Evolutionary conservation across 305 asterid species (phyloP).

Genomic region (Solanum aculeatissimum): DNA sequence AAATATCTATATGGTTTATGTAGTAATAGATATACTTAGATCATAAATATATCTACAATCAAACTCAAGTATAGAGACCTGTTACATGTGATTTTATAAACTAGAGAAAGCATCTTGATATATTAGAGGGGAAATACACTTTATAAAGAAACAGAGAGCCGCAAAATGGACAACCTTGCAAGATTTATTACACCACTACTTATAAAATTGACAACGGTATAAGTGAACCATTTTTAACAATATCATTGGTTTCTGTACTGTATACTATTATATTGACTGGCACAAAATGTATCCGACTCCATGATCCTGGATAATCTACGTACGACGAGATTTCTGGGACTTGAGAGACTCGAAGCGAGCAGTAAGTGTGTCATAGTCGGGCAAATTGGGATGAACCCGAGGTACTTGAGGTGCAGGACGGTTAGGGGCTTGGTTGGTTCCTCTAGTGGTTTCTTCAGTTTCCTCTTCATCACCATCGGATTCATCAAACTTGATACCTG

Average conservation of each 20-base stretch:
- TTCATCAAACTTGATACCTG: slow-evolving; percentile 40
- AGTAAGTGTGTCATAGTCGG: slow-evolving; percentile 71
- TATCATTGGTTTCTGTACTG: not conserved
- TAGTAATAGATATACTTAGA: not conserved
- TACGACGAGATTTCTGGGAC: slow-evolving; percentile 23
- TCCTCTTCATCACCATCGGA: slow-evolving; percentile 72
- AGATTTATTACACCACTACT: not conserved
- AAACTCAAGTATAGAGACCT: not conserved
- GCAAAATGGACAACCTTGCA: not conserved
- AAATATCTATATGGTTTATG: not conserved
- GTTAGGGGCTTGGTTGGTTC: not conserved
- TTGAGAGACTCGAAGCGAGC: slow-evolving; percentile 94
- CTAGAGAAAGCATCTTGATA: not conserved
- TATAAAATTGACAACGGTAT: not conserved
- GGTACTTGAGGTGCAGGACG: slow-evolving; percentile 52
- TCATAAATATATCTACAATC: not conserved
- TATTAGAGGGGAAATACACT: not conserved
- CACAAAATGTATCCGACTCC: not conserved
- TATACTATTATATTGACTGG: not conserved
- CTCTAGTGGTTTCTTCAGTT: slow-evolving; percentile 37
- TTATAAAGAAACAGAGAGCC: not conserved
- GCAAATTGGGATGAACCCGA: slow-evolving; percentile 81
- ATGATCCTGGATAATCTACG: not conserved
- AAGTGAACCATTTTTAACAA: not conserved
- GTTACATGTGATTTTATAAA: not conserved